phyloP scores from a whole-genome alignment of 768 basidiomycete species.

The Dioszegia aurantiaca region DNA sequence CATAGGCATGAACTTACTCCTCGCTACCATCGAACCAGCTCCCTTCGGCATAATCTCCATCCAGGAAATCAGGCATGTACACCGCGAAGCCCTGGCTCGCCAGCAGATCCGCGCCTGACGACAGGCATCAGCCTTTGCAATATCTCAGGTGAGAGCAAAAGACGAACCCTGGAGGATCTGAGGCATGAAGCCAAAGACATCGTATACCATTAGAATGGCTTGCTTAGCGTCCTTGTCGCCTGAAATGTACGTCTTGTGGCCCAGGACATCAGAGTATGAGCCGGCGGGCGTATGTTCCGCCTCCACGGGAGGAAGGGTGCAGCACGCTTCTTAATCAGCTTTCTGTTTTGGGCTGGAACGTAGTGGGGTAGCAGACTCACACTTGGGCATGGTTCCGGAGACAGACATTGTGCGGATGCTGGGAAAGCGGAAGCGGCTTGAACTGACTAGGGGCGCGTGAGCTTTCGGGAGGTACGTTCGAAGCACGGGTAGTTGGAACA shows the following conservation, averaged over 20 bases:
- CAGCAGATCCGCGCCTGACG: slow-evolving; percentile 62
- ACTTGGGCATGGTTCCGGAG: slow-evolving; percentile 9
- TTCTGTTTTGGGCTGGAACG: background rate
- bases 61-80: slow-evolving; percentile 67
- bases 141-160: background rate
- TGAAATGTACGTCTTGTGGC: slow-evolving; percentile 43
- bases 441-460: background rate
- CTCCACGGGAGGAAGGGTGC: slow-evolving; percentile 39
- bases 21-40: slow-evolving; percentile 60
- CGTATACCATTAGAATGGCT: slow-evolving; percentile 40
- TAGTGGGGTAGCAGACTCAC: slow-evolving; percentile 2
- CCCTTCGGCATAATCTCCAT: slow-evolving; percentile 57
- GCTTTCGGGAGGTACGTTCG: background rate
- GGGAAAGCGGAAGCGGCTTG: background rate
- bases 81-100: slow-evolving; percentile 61
- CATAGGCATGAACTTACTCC: slow-evolving; percentile 51
- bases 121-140: background rate
- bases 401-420: slow-evolving; percentile 7
- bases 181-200: slow-evolving; percentile 44
- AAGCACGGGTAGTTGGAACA: no score
- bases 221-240: slow-evolving; percentile 37
- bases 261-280: slow-evolving; percentile 25
- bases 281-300: slow-evolving; percentile 43
- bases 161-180: slow-evolving; percentile 48
- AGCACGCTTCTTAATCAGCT: slow-evolving; percentile 29